Percentiles rank a stretch among this genome's conserved stretches.
phyloP scores from a whole-genome alignment of 2,329 filamentous ascomycete species.

The Helotiales sp. region DNA sequence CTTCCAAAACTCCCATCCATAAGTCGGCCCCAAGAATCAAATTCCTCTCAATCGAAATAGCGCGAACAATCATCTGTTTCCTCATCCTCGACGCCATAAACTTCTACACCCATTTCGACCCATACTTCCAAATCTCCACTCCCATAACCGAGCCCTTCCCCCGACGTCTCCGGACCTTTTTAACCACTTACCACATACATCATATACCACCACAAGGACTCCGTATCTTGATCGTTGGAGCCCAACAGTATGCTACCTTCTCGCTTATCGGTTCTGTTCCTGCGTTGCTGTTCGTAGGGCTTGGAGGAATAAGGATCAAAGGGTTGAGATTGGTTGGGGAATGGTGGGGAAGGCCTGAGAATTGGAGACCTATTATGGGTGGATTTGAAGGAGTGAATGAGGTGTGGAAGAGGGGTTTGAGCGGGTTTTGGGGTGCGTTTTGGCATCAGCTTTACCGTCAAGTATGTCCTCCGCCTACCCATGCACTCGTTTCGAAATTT shows the following conservation, averaged over 20 bases:
- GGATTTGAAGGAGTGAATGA: conserved; percentile 4
- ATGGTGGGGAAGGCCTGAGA: conserved; percentile 10
- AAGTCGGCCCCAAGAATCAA: not conserved
- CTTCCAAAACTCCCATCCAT: not conserved
- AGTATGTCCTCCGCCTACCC: conserved; percentile 12
- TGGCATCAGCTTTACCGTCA: conserved; percentile 18
- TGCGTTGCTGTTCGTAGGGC: conserved; percentile 5
- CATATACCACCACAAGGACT: conserved; percentile 9
- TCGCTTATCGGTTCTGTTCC: conserved; percentile 4
- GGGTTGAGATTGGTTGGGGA: conserved; percentile 5
- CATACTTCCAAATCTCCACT: conserved; percentile 16
- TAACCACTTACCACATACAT: not conserved
- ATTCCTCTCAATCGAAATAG: not conserved
- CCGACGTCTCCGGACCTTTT: conserved; percentile 3
- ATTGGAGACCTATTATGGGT: conserved; percentile 12
- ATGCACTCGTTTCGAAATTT: too few relatives aligned
- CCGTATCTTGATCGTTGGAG: conserved; percentile 6
- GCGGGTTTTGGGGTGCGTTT: conserved; percentile 16
- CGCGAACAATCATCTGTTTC: conserved; percentile 3
- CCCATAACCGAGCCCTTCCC: conserved; percentile 11
- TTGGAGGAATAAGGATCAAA: conserved; percentile 14
- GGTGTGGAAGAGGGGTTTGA: conserved; percentile 10
- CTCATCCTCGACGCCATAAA: conserved; percentile 10
- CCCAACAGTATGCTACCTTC: conserved; percentile 12
- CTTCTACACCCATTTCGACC: conserved; percentile 13